These are phyloP conservation scores for Trichopus zeylanicus DNA, from an alignment of 116 monocot genomes.

Conservation along the genomic window DNA sequence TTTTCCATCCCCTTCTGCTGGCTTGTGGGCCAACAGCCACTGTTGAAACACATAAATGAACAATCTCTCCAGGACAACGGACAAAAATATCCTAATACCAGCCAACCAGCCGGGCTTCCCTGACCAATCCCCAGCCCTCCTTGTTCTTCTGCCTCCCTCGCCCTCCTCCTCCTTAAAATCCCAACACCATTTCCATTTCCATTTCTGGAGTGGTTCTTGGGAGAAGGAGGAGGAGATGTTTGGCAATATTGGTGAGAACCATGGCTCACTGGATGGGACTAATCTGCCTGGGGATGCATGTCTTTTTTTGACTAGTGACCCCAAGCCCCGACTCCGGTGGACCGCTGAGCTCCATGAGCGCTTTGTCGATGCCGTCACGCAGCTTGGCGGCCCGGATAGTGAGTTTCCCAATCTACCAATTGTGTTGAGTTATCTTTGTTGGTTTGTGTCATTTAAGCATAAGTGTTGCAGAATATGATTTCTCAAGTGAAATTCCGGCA, in stretches of 20 bases:
- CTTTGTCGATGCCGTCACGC: slow-evolving; percentile 54
- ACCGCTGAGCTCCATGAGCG: slow-evolving; percentile 54
- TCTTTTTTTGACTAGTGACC: slow-evolving; percentile 30
- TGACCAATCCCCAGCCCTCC: no score
- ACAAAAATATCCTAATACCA: no score
- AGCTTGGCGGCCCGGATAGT: slow-evolving; percentile 65
- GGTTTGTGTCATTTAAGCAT: neutral
- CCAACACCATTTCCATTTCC: neutral
- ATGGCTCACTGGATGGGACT: neutral
- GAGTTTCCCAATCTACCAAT: neutral
- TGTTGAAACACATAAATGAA: no score
- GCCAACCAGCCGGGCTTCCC: no score
- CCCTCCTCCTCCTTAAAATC: neutral
- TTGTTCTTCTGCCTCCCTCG: no score
- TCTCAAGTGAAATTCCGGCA: neutral
- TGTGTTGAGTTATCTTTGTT: neutral
- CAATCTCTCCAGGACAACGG: no score
- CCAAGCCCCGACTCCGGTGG: slow-evolving; percentile 62
- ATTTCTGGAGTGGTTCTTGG: no score
- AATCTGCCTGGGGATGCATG: neutral
- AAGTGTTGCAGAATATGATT: neutral
- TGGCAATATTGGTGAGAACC: neutral
- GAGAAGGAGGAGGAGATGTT: neutral
- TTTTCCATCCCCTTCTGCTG: no score
- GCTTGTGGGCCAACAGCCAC: no score